Percentiles rank a stretch among this genome's conserved stretches.
These are phyloP conservation scores for Fraxinus cuspidata DNA, from an alignment of 257 asterid genomes.

Conservation along the genomic window DNA sequence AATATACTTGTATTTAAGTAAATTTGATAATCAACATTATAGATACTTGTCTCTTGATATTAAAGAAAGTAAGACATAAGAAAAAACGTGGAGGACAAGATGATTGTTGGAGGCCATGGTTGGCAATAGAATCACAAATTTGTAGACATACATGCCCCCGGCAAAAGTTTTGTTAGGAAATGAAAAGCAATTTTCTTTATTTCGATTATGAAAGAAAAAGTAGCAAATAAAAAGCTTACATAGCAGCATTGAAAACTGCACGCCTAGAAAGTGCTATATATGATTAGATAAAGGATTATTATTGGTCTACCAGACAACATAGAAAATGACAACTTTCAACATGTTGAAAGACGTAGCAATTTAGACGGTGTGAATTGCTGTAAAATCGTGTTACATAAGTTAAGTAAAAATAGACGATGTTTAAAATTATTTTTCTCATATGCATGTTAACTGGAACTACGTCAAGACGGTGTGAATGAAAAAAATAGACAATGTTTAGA, in stretches of 20 bases:
- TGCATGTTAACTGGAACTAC: no score
- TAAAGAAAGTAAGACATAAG: background rate
- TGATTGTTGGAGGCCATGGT: background rate
- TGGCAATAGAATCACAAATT: background rate
- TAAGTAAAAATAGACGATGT: no score
- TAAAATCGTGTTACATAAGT: no score
- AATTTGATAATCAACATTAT: background rate
- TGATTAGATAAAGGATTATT: background rate
- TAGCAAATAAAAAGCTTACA: background rate
- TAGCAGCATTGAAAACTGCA: background rate
- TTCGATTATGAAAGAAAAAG: background rate
- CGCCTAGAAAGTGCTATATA: background rate
- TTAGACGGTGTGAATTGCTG: background rate
- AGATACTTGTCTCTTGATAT: background rate
- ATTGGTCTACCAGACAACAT: background rate
- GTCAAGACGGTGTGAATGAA: no score
- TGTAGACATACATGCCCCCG: background rate
- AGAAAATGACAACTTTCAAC: background rate
- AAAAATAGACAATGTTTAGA: no score
- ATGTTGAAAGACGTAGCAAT: background rate
- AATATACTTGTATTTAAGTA: no score
- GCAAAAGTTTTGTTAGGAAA: background rate
- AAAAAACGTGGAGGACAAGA: background rate
- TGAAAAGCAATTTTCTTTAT: background rate
- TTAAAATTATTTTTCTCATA: no score